Base-by-base conservation (phyloP, 2,329 filamentous ascomycete species). In the Colletotrichum tofieldiae region DNA sequence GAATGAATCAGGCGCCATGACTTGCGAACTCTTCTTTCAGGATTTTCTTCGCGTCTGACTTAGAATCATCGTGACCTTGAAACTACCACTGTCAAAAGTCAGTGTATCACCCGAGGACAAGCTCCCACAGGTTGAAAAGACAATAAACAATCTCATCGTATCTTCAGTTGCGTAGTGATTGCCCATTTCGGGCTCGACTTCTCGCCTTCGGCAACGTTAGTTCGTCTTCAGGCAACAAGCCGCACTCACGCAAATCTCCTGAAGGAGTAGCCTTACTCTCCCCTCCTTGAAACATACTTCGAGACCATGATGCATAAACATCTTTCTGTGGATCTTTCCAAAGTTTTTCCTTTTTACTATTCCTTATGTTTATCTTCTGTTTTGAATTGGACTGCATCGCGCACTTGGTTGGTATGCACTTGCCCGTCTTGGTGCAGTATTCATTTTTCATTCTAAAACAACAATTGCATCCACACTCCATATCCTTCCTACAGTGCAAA, bases 281-380 rank as follows among this genome's bases (percentile, higher is more conserved):
- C 93, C 93, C 68, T 94, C 87, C 85, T 96, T 96, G 80, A 94
- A 91, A 96, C 93, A 79, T 95, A 95, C 84, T 95, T 95, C 6
- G 29, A 5, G 29, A 32, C 6, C 6, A 32, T 32, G 29, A 6
- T 32, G 29, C 29, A 32, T 32, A 32, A 32, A 32, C 4, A 32
- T 32, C 29, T 32, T 6, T 32, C 29, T 32, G 29, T 32, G 29
- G 29, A 4, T 32, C 29, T 32, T 32, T 32, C 29, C 4, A 32
- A 1, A 32, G n/a, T n/a, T n/a, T n/a, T n/a, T n/a, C n/a, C 3
- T 32, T 6, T 32, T 32, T 4, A 32, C 29, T 32, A 4, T 32
- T 6, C 4, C 29, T 32, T 32, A 32, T 32, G 29, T 32, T 32
- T 6, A 6, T 5, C 6, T 32, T 32, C 29, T 4, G 29, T 32